Base-by-base conservation (phyloP, 495 filamentous ascomycete species). In the Penicillium crystallinum region DNA sequence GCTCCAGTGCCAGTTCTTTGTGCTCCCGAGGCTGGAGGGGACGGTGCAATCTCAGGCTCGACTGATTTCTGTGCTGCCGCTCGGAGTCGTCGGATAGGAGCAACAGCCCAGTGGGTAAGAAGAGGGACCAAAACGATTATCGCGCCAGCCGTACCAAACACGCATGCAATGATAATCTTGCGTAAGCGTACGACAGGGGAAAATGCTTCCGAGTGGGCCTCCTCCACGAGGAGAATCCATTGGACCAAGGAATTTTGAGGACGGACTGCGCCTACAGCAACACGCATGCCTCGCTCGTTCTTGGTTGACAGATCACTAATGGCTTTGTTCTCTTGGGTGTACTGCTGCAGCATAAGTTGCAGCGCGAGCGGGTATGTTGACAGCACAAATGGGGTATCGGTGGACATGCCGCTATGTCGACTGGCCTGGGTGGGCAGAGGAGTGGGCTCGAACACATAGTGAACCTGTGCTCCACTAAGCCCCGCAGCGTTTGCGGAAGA, bases 211-310 rank as follows among this genome's bases (percentile, higher is more conserved):
- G 63, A 57, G 41, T 79, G 79, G 11, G 81, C 76, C 65, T 92
- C 85, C 61, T 96, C 91, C 10, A 95, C 79, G 3, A 96, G 55
- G 8, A 96, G 72, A 15, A 86, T 81, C 91, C 91, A 96, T 52
- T 90, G 78, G 15, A 85, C 85, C 27, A 96, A 63, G 1, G 70
- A 57, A 14, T 74, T 86, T 40, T 76, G 74, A 1, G 84, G 81
- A 11, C 84, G 76, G 15, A 89, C 86, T 48, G 78, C 89, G 22
- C 89, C 89, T 2, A 89, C 81, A 4, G 88, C 83, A 18, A 95
- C 85, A 15, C 61, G 58, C 2, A 68, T 51, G 0, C 79, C 80
- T 51, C 86, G 75, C 59, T 95, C 89, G 52, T 91, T 92, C 3
- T 54, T 75, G 0, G 88, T 81, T 0, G 80, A 79, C n/a, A 93